Percentiles rank a stretch among this genome's conserved stretches.
phyloP scores from a whole-genome alignment of 2,329 filamentous ascomycete genomes.

The Talaromyces sp. region DNA sequence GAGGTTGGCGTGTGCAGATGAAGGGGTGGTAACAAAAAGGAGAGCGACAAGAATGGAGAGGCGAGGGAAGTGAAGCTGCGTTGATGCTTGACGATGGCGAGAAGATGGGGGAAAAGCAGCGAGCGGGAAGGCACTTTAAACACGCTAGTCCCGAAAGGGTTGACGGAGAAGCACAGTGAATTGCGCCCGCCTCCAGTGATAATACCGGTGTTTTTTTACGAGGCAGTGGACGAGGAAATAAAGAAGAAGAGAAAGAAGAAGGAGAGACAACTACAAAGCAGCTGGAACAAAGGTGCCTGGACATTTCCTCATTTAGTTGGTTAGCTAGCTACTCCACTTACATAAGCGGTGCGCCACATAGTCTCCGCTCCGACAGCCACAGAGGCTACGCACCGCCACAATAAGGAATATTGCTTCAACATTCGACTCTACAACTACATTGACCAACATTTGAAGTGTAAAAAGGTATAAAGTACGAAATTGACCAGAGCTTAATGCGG shows the following conservation, averaged over 20 bases:
- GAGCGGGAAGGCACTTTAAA: slow-evolving; percentile 1
- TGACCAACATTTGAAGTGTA: too few relatives aligned
- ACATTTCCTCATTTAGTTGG: not conserved
- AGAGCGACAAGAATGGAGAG: slow-evolving; percentile 16
- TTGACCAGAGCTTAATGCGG: too few relatives aligned
- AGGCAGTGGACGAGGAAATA: too few relatives aligned
- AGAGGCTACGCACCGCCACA: not conserved
- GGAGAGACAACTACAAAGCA: too few relatives aligned
- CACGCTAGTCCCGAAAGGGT: slow-evolving; percentile 7
- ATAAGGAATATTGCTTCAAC: too few relatives aligned
- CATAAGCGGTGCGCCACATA: not conserved
- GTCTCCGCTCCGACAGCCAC: not conserved
- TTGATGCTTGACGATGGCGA: slow-evolving; percentile 2
- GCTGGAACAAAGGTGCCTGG: too few relatives aligned
- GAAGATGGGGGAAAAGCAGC: slow-evolving; percentile 4
- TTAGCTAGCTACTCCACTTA: not conserved
- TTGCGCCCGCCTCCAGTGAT: not conserved
- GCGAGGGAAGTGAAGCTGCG: slow-evolving; percentile 15
- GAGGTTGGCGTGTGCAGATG: not conserved
- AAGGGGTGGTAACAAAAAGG: slow-evolving; percentile 2
- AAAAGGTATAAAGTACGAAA: too few relatives aligned
- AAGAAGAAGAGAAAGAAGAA: too few relatives aligned
- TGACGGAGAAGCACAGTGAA: not conserved
- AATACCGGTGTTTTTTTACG: not conserved
- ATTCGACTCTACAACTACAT: too few relatives aligned